Evolutionary conservation across 2,329 filamentous ascomycete species (phyloP).

Genomic region (Onygena corvina): DNA sequence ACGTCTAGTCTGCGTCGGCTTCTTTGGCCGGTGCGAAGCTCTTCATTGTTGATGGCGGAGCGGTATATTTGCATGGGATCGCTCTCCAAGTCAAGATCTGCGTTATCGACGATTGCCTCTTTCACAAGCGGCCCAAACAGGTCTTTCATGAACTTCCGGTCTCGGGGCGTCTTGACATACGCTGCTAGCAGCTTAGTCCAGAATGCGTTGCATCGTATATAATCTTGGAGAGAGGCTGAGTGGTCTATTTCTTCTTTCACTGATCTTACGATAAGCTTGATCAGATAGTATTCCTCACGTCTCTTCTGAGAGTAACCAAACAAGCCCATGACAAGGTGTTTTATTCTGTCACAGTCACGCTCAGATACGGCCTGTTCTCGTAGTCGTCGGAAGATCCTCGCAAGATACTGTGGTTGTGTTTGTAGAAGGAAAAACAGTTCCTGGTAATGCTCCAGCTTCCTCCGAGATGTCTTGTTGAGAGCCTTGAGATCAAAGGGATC

Average conservation of each 20-base stretch:
- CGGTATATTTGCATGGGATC: slow-evolving; percentile 96
- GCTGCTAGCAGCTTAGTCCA: slow-evolving; percentile 77
- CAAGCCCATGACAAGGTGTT: slow-evolving; percentile 87
- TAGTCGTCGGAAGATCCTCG: slow-evolving; percentile 71
- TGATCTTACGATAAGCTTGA: slow-evolving; percentile 74
- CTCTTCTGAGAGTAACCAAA: slow-evolving; percentile 97
- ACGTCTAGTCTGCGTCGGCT: slow-evolving; percentile 74
- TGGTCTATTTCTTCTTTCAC: slow-evolving; percentile 75
- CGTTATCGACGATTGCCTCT: slow-evolving; percentile 86
- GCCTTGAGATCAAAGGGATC: slow-evolving; percentile 96
- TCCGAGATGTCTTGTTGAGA: slow-evolving; percentile 88
- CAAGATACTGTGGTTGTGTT: slow-evolving; percentile 89
- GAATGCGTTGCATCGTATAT: slow-evolving; percentile 79
- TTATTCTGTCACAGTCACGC: slow-evolving; percentile 83
- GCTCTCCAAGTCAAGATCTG: slow-evolving; percentile 82
- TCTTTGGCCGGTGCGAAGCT: slow-evolving; percentile 76
- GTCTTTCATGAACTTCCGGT: slow-evolving; percentile 83
- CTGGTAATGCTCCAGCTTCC: slow-evolving; percentile 93
- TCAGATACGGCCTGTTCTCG: slow-evolving; percentile 75
- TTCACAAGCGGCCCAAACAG: slow-evolving; percentile 73
- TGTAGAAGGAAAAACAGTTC: slow-evolving; percentile 95
- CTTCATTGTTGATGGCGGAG: slow-evolving; percentile 92
- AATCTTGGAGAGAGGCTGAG: slow-evolving; percentile 65
- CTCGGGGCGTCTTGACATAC: slow-evolving; percentile 81
- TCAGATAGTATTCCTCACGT: slow-evolving; percentile 88